phyloP scores from a whole-genome alignment of 768 basidiomycete species.

The Lactarius hengduanensis region DNA sequence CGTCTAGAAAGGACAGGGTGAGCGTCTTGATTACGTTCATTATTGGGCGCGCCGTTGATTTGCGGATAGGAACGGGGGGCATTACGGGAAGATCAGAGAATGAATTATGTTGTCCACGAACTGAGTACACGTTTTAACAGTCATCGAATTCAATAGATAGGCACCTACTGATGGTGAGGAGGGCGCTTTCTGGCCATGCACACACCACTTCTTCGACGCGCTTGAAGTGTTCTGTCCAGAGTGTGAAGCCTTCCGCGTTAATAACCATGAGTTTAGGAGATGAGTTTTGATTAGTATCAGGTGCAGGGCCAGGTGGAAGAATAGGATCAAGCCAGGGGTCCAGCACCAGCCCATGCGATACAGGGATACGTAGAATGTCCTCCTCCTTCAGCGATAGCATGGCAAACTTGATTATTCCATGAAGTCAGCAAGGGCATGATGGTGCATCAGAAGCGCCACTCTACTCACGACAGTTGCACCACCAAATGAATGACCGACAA shows the following conservation, averaged over 20 bases:
- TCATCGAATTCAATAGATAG: background rate
- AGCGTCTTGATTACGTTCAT: constrained; percentile 29
- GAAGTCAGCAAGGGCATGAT: background rate
- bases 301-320: constrained; percentile 51
- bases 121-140: constrained; percentile 14
- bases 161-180: constrained; percentile 24
- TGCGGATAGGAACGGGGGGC: constrained; percentile 23
- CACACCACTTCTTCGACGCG: constrained; percentile 53
- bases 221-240: constrained; percentile 75
- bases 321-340: constrained; percentile 88
- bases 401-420: constrained; percentile 44
- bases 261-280: constrained; percentile 52
- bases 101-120: constrained; percentile 31
- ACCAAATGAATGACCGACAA: constrained; percentile 59
- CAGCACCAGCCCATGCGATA: constrained; percentile 58
- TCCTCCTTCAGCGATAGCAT: constrained; percentile 48
- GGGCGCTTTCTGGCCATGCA: constrained; percentile 39
- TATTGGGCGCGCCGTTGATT: constrained; percentile 22
- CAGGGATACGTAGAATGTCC: constrained; percentile 45
- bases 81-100: constrained; percentile 35
- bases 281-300: constrained; percentile 24
- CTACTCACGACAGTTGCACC: constrained; percentile 50
- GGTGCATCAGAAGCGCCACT: background rate
- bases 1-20: constrained; percentile 30
- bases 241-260: constrained; percentile 74